Conservation (phyloP, 2,329 filamentous ascomycete genomes). For the Orbilia javanica region DNA sequence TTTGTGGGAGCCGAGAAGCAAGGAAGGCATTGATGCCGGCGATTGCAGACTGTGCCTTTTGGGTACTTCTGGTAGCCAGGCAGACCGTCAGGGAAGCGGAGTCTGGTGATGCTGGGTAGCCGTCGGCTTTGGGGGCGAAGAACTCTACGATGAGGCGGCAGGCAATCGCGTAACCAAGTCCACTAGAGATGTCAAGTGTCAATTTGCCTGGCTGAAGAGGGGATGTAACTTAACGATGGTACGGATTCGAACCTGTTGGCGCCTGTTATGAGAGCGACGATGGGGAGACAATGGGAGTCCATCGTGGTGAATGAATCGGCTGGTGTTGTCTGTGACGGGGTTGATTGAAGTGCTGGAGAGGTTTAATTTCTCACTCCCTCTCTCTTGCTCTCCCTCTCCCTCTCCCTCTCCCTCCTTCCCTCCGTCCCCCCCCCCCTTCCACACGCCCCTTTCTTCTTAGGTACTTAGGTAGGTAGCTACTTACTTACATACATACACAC, state of each 20-base stretch:
- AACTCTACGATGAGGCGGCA: conserved; percentile 49
- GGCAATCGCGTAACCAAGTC: conserved; percentile 54
- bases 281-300: conserved; percentile 18
- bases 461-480: no score
- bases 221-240: no score
- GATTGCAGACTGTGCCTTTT: conserved; percentile 59
- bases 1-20: conserved; percentile 15
- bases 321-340: background rate
- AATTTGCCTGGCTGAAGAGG: no score
- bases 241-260: conserved; percentile 42
- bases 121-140: conserved; percentile 7
- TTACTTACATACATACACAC: no score
- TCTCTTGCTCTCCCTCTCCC: background rate
- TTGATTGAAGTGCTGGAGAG: background rate
- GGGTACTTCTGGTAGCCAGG: conserved; percentile 60
- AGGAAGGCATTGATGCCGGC: conserved; percentile 55
- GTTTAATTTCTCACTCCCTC: background rate
- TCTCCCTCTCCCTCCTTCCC: background rate
- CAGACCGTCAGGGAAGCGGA: conserved; percentile 55
- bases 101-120: conserved; percentile 49
- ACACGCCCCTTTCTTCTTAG: background rate
- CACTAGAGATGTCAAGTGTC: conserved; percentile 19
- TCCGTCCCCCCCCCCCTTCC: background rate
- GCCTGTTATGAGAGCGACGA: conserved; percentile 45
- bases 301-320: background rate